A percentile compares a stretch with the other conserved stretches of the same genome.
phyloP scores from a whole-genome alignment of 371 early-diverging fungal genomes.

The Blakeslea trispora region DNA sequence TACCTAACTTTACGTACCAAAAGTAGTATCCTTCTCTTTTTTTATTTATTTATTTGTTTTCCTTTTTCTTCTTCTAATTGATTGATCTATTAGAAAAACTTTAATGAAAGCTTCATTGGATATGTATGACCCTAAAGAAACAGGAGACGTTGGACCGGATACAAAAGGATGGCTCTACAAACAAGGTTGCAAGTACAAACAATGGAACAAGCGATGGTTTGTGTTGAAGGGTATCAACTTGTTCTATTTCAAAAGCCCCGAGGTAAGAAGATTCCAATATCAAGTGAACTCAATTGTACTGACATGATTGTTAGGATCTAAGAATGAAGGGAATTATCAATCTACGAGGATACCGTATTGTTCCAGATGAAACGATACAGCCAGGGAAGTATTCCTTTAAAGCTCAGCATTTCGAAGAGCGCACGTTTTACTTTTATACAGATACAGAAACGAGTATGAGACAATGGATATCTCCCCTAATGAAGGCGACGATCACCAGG shows the following conservation, averaged over 20 bases:
- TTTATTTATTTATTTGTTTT: too few species aligned
- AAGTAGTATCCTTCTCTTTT: neutral
- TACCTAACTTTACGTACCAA: too few species aligned
- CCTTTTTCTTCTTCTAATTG: too few species aligned
- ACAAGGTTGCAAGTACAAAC: conserved; percentile 64
- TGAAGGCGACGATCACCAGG: conserved; percentile 68
- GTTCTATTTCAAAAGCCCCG: conserved; percentile 67
- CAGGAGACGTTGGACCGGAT: conserved; percentile 49
- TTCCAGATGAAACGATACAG: conserved; percentile 58
- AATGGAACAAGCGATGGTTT: conserved; percentile 74
- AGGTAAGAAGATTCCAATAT: conserved; percentile 40
- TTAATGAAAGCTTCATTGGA: conserved; percentile 16
- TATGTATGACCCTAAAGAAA: conserved; percentile 16
- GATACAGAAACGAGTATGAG: conserved; percentile 51
- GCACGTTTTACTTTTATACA: conserved; percentile 63
- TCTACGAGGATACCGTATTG: conserved; percentile 53
- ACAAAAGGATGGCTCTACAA: conserved; percentile 70
- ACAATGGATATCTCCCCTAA: conserved; percentile 61
- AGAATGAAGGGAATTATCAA: conserved; percentile 58
- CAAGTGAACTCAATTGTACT: neutral
- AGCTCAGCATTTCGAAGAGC: conserved; percentile 58
- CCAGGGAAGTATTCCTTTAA: conserved; percentile 69
- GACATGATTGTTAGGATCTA: conserved; percentile 29
- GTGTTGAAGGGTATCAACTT: conserved; percentile 65
- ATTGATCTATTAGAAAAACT: neutral